Percentiles rank a stretch among this genome's conserved stretches.
Evolutionary conservation across 345 rosid species (phyloP).

Genomic region (Camelina laxa): DNA sequence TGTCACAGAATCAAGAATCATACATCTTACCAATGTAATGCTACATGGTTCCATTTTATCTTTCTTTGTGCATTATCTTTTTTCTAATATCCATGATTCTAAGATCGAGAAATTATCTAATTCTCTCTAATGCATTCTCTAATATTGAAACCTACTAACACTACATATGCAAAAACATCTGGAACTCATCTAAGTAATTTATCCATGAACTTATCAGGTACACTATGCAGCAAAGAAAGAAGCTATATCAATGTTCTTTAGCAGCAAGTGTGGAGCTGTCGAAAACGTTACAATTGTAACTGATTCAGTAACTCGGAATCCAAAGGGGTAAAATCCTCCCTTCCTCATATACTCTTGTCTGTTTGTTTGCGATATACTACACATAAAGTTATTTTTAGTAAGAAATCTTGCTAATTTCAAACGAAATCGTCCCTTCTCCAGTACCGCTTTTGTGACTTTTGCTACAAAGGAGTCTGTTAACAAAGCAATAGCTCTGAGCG

Average conservation of each 20-base stretch:
- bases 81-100: background rate
- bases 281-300: conserved; percentile 34
- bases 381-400: background rate
- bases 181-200: background rate
- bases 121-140: conserved; percentile 5
- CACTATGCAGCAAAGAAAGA: conserved; percentile 48
- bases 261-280: conserved; percentile 47
- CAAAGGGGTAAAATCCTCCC: conserved; percentile 43
- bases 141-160: background rate
- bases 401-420: background rate
- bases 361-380: background rate
- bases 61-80: conserved; percentile 10
- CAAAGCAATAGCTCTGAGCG: conserved; percentile 45
- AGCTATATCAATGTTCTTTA: conserved; percentile 46
- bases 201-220: conserved; percentile 40
- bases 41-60: background rate
- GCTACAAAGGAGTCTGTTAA: conserved; percentile 44
- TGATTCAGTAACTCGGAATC: conserved; percentile 37
- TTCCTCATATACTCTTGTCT: background rate
- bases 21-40: conserved; percentile 48
- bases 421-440: conserved; percentile 10
- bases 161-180: background rate
- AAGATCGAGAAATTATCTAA: background rate
- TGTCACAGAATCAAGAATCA: conserved; percentile 39
- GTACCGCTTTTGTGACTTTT: conserved; percentile 50